These are phyloP conservation scores for Gypsophila paniculata DNA, from an alignment of 179 eudicot genomes.

Conservation along the genomic window DNA sequence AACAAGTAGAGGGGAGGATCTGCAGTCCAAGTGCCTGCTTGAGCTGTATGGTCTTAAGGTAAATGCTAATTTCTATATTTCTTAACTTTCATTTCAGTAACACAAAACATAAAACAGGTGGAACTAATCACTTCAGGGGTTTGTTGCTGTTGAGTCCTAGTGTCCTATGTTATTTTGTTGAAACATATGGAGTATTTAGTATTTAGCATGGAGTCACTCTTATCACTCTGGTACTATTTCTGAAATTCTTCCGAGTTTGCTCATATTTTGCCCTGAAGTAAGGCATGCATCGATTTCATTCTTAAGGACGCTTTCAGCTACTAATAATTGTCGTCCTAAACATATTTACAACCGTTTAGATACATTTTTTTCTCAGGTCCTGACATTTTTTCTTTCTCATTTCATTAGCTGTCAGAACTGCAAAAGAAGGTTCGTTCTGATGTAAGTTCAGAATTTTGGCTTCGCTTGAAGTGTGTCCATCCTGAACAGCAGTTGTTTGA, in stretches of 20 bases:
- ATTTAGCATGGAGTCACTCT: not conserved
- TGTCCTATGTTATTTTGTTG: not conserved
- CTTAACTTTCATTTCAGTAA: not conserved
- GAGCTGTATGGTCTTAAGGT: conserved; percentile 99
- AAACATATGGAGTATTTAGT: not conserved
- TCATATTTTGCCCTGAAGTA: not conserved
- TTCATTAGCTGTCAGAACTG: conserved; percentile 65
- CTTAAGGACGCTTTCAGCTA: not conserved
- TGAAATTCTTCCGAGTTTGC: not conserved
- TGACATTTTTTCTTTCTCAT: conserved; percentile 23
- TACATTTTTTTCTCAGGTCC: not conserved
- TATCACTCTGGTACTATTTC: not conserved
- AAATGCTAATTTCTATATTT: conserved; percentile 20
- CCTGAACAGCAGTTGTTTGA: conserved; percentile 87
- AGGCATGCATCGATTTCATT: not conserved
- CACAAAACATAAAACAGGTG: not conserved
- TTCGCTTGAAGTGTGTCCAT: conserved; percentile 64
- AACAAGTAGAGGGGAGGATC: conserved; percentile 86
- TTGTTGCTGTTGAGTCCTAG: not conserved
- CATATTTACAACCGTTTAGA: not conserved
- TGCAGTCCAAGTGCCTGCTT: conserved; percentile 94
- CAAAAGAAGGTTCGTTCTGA: conserved; percentile 81
- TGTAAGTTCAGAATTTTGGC: conserved; percentile 88
- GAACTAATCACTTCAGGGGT: not conserved
- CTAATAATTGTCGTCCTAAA: not conserved